A percentile compares a stretch with the other conserved stretches of the same genome.
Evolutionary conservation across 129 eudicot species (phyloP).

Genomic region (Saussurea involucrata): DNA sequence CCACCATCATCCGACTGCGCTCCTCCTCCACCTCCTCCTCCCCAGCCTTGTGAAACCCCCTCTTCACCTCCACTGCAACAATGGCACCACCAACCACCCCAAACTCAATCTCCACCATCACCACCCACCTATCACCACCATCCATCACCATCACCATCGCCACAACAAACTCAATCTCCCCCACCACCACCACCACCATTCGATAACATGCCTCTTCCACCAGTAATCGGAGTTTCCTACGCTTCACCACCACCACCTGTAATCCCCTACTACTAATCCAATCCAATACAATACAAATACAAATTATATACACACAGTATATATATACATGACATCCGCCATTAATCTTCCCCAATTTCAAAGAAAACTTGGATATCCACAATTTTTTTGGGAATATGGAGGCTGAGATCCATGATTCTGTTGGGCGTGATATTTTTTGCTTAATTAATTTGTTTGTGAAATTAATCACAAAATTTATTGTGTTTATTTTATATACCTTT

Average conservation of each 20-base stretch:
- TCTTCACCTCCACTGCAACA: slow-evolving; percentile 11
- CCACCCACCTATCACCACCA: slow-evolving; percentile 34
- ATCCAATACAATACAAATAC: slow-evolving; percentile 7
- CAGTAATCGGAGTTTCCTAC: slow-evolving; percentile 67
- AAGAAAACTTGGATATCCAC: background rate
- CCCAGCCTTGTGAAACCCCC: slow-evolving; percentile 24
- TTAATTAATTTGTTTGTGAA: slow-evolving; percentile 30
- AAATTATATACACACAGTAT: slow-evolving; percentile 4
- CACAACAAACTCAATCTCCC: slow-evolving; percentile 32
- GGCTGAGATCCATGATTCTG: slow-evolving; percentile 9
- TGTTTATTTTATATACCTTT: slow-evolving; percentile 22
- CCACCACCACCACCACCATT: slow-evolving; percentile 48
- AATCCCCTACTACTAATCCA: slow-evolving; percentile 65
- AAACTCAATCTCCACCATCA: slow-evolving; percentile 33
- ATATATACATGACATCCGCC: slow-evolving; percentile 9
- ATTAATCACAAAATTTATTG: slow-evolving; percentile 12
- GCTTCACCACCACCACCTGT: slow-evolving; percentile 94
- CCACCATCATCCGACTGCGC: slow-evolving; percentile 9
- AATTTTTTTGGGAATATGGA: too few species aligned
- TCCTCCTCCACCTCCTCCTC: slow-evolving; percentile 36
- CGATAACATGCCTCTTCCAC: slow-evolving; percentile 63
- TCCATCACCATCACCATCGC: slow-evolving; percentile 28
- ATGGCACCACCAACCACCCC: slow-evolving; percentile 39
- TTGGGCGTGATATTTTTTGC: background rate
- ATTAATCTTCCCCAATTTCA: slow-evolving; percentile 9